These are phyloP conservation scores for Dovyalis caffra DNA, from an alignment of 345 rosid species.

Conservation along the genomic window DNA sequence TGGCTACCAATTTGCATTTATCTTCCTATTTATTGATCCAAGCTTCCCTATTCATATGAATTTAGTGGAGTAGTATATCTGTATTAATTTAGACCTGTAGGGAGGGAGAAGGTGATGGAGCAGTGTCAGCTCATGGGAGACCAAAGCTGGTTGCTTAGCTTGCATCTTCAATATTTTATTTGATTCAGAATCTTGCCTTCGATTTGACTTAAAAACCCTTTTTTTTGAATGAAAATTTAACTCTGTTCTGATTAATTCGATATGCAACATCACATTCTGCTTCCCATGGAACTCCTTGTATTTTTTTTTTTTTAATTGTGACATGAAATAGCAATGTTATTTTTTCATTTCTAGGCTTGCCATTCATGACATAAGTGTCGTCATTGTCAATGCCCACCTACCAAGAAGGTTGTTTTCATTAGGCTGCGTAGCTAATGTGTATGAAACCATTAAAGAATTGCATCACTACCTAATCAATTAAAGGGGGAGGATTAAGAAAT, in stretches of 20 bases:
- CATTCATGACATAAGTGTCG: neutral
- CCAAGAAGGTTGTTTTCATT: neutral
- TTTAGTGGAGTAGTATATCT: neutral
- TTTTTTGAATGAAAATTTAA: neutral
- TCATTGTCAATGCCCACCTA: neutral
- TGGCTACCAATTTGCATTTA: constrained; percentile 5
- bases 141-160: neutral
- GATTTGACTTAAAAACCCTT: neutral
- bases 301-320: too few species aligned
- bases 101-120: neutral
- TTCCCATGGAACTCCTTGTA: too few species aligned
- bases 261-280: too few species aligned
- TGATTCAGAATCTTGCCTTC: neutral
- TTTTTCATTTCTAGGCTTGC: neutral
- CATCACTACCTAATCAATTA: neutral
- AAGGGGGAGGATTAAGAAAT: too few species aligned
- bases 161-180: neutral
- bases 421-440: too few species aligned
- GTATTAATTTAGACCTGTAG: constrained; percentile 16
- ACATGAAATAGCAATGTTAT: neutral
- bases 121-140: neutral
- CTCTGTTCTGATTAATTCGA: neutral
- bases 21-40: constrained; percentile 13
- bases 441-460: neutral
- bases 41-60: neutral